Conservation (phyloP, 148 eudicot species). For the Pharnaceum exiguum region DNA sequence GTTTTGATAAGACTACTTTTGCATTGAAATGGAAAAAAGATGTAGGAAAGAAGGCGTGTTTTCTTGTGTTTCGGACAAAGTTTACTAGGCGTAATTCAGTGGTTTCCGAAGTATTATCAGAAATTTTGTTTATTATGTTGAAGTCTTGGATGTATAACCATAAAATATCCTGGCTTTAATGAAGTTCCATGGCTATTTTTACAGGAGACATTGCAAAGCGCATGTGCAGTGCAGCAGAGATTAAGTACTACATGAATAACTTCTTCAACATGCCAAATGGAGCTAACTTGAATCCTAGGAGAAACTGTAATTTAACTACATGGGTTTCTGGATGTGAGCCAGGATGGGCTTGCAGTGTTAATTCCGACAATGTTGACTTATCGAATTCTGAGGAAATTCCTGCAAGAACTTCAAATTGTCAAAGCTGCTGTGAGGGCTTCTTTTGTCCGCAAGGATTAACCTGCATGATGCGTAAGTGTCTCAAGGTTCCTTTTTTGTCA, state of each 20-base stretch:
- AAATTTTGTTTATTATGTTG: too few species aligned
- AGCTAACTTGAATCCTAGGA: constrained; percentile 16
- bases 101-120: too few species aligned
- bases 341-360: constrained; percentile 42
- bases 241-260: constrained; percentile 22
- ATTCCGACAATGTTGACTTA: constrained; percentile 1
- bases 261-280: constrained; percentile 1
- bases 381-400: constrained; percentile 15
- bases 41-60: too few species aligned
- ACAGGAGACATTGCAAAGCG: constrained; percentile 30
- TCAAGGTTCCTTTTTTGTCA: neutral
- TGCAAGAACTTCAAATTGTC: constrained; percentile 26
- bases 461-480: constrained; percentile 47
- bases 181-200: neutral
- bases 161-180: neutral
- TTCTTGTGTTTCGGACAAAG: too few species aligned
- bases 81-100: too few species aligned
- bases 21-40: too few species aligned
- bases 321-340: constrained; percentile 44
- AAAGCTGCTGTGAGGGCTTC: constrained; percentile 42
- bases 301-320: constrained; percentile 34
- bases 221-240: constrained; percentile 32
- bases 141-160: neutral
- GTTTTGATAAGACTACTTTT: too few species aligned
- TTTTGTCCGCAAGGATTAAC: constrained; percentile 47